Evolutionary conservation across 768 basidiomycete genomes (phyloP).

Genomic region (Asterophora lycoperdoides): DNA sequence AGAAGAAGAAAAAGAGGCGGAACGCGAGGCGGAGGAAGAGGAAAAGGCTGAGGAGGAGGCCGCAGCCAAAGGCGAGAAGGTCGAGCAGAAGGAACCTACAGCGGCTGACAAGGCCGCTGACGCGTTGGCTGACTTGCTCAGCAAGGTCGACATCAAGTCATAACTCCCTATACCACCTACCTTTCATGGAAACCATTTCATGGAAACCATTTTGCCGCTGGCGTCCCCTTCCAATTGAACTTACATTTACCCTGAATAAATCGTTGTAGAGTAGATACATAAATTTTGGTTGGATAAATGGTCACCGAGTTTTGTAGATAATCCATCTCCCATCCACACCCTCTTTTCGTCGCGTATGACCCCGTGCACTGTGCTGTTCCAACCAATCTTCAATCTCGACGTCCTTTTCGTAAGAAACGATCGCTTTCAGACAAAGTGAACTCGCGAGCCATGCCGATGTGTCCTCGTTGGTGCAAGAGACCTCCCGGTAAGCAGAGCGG

Average conservation of each 20-base stretch:
- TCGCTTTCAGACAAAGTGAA: conserved; percentile 41
- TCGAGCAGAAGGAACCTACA: conserved; percentile 25
- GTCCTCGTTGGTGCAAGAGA: conserved; percentile 38
- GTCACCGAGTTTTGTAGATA: conserved; percentile 46
- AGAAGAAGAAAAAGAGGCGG: conserved; percentile 49
- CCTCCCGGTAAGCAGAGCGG: conserved; percentile 60
- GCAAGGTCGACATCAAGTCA: conserved; percentile 52
- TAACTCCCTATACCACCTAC: neutral
- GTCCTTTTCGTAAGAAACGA: conserved; percentile 24
- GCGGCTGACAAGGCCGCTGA: conserved; percentile 36
- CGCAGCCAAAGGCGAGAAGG: conserved; percentile 25
- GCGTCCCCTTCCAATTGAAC: neutral
- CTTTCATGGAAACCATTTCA: too few relatives aligned
- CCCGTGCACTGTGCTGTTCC: conserved; percentile 32
- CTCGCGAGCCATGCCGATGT: conserved; percentile 45
- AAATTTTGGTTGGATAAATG: neutral
- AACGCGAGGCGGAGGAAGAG: conserved; percentile 32
- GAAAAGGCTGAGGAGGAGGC: too few relatives aligned
- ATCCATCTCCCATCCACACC: conserved; percentile 57
- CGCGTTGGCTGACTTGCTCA: conserved; percentile 61
- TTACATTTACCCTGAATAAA: conserved; percentile 1
- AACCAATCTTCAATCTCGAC: conserved; percentile 53
- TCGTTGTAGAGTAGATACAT: conserved; percentile 5
- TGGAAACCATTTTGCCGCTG: too few relatives aligned
- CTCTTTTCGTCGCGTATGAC: conserved; percentile 54